phyloP scores from a whole-genome alignment of 139 green algal species.

The Pseudopediastrum boryanum region DNA sequence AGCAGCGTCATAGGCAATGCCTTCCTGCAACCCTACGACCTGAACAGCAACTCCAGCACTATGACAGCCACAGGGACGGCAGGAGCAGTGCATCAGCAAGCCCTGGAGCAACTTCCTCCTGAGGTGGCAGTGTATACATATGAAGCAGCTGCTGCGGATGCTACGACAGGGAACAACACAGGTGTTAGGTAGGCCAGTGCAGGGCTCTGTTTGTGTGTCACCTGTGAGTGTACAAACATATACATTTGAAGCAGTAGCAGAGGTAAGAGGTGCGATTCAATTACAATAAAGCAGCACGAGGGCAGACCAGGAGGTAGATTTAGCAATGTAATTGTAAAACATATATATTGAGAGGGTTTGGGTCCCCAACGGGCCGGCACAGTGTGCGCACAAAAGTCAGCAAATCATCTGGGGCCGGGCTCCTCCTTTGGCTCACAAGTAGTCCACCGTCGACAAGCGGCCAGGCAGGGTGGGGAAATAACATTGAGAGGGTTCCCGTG shows the following conservation, averaged over 20 bases:
- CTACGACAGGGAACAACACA: neutral
- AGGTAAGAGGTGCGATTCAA: too few relatives aligned
- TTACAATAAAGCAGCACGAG: neutral
- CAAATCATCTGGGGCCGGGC: too few relatives aligned
- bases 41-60: constrained; percentile 5
- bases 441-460: too few relatives aligned
- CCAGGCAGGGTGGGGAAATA: too few relatives aligned
- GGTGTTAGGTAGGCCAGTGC: neutral
- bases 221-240: too few relatives aligned
- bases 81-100: constrained; percentile 25
- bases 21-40: constrained; percentile 37
- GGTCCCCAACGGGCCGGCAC: too few relatives aligned
- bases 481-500: too few relatives aligned
- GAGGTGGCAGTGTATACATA: constrained; percentile 32
- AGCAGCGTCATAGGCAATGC: constrained; percentile 23
- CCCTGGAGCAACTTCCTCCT: neutral
- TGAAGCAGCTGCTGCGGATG: neutral
- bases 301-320: neutral
- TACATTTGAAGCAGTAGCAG: too few relatives aligned
- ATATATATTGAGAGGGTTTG: too few relatives aligned
- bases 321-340: neutral
- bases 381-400: too few relatives aligned
- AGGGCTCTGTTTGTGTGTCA: neutral
- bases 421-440: too few relatives aligned
- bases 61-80: constrained; percentile 26